phyloP scores from a whole-genome alignment of 352 stramenopile species.

The Phytophthora pistaciae region DNA sequence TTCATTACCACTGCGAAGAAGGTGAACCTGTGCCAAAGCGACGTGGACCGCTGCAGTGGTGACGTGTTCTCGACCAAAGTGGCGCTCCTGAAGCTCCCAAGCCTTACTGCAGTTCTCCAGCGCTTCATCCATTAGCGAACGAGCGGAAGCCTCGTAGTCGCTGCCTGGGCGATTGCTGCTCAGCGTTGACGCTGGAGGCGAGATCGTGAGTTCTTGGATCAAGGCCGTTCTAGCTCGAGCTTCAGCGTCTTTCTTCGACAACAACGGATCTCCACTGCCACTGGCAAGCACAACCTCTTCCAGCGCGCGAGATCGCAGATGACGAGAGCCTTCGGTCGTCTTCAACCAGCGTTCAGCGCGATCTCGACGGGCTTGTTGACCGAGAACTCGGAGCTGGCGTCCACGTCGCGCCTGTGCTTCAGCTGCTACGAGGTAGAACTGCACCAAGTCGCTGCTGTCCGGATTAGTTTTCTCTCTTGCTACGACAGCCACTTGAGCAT shows the following conservation, averaged over 20 bases:
- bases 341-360: slow-evolving; percentile 60
- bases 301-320: slow-evolving; percentile 52
- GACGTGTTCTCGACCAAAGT: slow-evolving; percentile 60
- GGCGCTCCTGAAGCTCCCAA: slow-evolving; percentile 64
- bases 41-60: slow-evolving; percentile 62
- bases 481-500: slow-evolving; percentile 54
- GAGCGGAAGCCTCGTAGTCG: slow-evolving; percentile 28
- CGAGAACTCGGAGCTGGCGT: slow-evolving; percentile 56
- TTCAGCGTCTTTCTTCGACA: slow-evolving; percentile 70
- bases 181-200: slow-evolving; percentile 23
- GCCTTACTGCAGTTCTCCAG: slow-evolving; percentile 75
- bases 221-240: slow-evolving; percentile 41
- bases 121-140: slow-evolving; percentile 62
- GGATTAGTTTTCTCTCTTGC: slow-evolving; percentile 51
- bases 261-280: slow-evolving; percentile 25
- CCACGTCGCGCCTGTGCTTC: slow-evolving; percentile 62
- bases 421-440: slow-evolving; percentile 63
- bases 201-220: slow-evolving; percentile 48
- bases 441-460: slow-evolving; percentile 41
- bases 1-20: slow-evolving; percentile 30
- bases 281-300: slow-evolving; percentile 37
- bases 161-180: slow-evolving; percentile 8
- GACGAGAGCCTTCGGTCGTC: slow-evolving; percentile 53
- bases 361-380: slow-evolving; percentile 57
- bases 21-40: slow-evolving; percentile 63